Base-by-base conservation (phyloP, 2,329 filamentous ascomycete species). In the Graphium sp. region DNA sequence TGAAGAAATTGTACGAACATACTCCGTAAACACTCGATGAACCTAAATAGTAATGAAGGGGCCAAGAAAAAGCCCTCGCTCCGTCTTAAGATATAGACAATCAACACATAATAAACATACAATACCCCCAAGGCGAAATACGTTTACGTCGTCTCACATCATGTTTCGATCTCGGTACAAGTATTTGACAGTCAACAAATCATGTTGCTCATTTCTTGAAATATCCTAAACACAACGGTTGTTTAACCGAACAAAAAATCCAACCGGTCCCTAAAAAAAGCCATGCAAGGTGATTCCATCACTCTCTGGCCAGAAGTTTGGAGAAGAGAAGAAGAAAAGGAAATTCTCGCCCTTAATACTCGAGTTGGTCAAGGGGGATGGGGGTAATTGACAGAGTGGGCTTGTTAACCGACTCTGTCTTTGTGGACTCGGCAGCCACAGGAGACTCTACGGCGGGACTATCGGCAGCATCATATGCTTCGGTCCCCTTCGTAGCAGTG, bases 321-420 rank as follows among this genome's bases (percentile, higher is more conserved):
- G 15, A 16, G 15, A 26, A 11, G 7, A 17, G 9, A 16, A 26
- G 7, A n/a, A 26, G 16, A 26, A 17, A 26, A 17, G 15, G 20
- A 22, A 17, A 26, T 16, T 17, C 13, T 18, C 24, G 8, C 12
- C 24, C 13, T 18, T 3, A 16, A 27, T 13, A 16, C 13, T 18
- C 28, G 16, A 31, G 24, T 13, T 33, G 30, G 24, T 33, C 46
- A 28, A 52, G 47, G 30, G 50, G 52, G 34, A 50, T 46, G 20
- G 45, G 48, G 21, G 41, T 37, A 37, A 44, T 37, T 21, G 41
- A 33, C 34, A 44, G 44, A 29, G 44, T 41, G 37, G 41, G 42
- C 4, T 24, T 32, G 12, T 28, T 26, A 8, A 26, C 18, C 31
- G 32, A 26, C 22, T 33, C 31, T 7, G 25, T 26, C 10, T 28